Evolutionary conservation across 2,329 filamentous ascomycete species (phyloP).

Genomic region (Chaetomiaceae sp.): DNA sequence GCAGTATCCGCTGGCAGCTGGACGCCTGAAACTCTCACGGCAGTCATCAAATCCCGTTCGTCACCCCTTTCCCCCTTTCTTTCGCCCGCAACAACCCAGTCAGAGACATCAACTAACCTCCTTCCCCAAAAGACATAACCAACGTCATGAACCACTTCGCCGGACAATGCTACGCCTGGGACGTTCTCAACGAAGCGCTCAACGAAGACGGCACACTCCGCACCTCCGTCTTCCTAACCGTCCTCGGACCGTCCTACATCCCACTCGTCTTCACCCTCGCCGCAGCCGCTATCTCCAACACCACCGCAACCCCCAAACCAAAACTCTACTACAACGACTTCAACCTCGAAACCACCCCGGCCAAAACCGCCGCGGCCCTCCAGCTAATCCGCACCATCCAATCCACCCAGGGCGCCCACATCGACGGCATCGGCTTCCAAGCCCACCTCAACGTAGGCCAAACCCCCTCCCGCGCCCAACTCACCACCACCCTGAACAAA

Average conservation of each 20-base stretch:
- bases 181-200: slow-evolving; percentile 50
- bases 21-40: slow-evolving; percentile 48
- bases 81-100: too few relatives aligned
- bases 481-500: slow-evolving; percentile 35
- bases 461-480: slow-evolving; percentile 35
- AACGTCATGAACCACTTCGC: slow-evolving; percentile 42
- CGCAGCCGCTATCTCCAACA: slow-evolving; percentile 38
- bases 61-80: too few relatives aligned
- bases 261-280: slow-evolving; percentile 44
- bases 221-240: slow-evolving; percentile 38
- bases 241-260: slow-evolving; percentile 44
- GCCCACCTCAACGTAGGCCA: slow-evolving; percentile 44
- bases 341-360: slow-evolving; percentile 39
- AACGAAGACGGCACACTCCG: slow-evolving; percentile 43
- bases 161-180: slow-evolving; percentile 47
- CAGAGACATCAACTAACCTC: too few relatives aligned
- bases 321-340: slow-evolving; percentile 53
- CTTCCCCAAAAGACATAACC: too few relatives aligned
- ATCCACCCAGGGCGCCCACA: slow-evolving; percentile 32
- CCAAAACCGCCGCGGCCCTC: slow-evolving; percentile 32
- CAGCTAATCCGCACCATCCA: slow-evolving; percentile 32
- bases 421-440: slow-evolving; percentile 50
- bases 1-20: slow-evolving; percentile 35
- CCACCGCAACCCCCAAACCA: slow-evolving; percentile 40
- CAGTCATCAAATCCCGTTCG: slow-evolving; percentile 47